phyloP scores from a whole-genome alignment of 495 filamentous ascomycete species.

The Terfezia boudieri region DNA sequence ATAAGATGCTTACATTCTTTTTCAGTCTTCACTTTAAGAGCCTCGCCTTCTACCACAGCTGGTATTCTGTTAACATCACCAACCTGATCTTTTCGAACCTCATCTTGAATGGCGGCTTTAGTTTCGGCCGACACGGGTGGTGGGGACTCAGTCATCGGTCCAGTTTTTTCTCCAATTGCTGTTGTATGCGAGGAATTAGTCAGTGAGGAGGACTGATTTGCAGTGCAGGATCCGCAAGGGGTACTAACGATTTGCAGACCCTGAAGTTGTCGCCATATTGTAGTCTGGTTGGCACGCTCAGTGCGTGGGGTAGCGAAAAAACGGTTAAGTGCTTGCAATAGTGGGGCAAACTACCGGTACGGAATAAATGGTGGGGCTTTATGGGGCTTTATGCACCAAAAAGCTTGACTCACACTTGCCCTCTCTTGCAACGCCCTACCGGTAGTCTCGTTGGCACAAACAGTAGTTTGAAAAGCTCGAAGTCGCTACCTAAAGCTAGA shows the following conservation, averaged over 20 bases:
- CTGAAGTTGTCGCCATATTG: slow-evolving; percentile 11
- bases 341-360: too few relatives aligned
- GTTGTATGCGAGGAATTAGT: background rate
- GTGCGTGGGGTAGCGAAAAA: too few relatives aligned
- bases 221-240: background rate
- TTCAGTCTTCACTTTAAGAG: slow-evolving; percentile 20
- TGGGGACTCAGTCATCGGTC: slow-evolving; percentile 3
- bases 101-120: slow-evolving; percentile 6
- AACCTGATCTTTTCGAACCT: background rate
- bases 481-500: too few relatives aligned
- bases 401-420: too few relatives aligned
- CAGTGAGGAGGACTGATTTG: slow-evolving; percentile 1
- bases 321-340: too few relatives aligned
- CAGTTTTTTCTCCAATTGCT: slow-evolving; percentile 9
- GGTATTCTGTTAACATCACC: background rate
- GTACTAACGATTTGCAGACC: slow-evolving; percentile 9
- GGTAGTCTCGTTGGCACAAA: too few relatives aligned
- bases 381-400: too few relatives aligned
- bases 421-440: too few relatives aligned
- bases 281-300: too few relatives aligned
- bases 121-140: slow-evolving; percentile 1
- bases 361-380: too few relatives aligned
- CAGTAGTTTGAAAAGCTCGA: too few relatives aligned
- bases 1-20: slow-evolving; percentile 12
- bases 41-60: background rate